Conservation (phyloP, 208 protist species). For the Leishmania turanica region DNA sequence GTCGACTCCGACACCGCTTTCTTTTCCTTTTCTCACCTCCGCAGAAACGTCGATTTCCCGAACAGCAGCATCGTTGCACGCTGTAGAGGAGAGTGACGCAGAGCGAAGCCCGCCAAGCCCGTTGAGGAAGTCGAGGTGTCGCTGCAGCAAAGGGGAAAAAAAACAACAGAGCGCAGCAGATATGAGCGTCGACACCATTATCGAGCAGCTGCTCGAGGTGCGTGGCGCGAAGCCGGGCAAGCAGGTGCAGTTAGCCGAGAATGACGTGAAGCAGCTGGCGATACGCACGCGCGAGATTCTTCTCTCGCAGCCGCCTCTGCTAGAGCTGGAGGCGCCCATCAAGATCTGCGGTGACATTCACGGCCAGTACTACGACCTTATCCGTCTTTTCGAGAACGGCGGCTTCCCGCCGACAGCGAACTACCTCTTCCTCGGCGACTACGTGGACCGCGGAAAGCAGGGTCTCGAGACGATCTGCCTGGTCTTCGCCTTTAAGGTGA, state of each 20-base stretch:
- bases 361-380: constrained; percentile 99
- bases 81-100: background rate
- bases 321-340: constrained; percentile 93
- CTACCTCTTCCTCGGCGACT: constrained; percentile 99
- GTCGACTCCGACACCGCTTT: background rate
- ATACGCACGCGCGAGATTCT: constrained; percentile 89
- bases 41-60: background rate
- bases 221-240: constrained; percentile 88
- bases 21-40: background rate
- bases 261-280: constrained; percentile 85
- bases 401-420: constrained; percentile 99
- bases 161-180: background rate
- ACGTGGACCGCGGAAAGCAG: constrained; percentile 99
- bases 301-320: constrained; percentile 79
- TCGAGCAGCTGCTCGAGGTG: constrained; percentile 93
- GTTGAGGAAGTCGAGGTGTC: background rate
- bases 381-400: constrained; percentile 99
- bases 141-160: background rate
- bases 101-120: background rate
- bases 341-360: constrained; percentile 98
- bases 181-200: constrained; percentile 90
- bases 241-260: constrained; percentile 88
- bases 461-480: constrained; percentile 98
- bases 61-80: background rate
- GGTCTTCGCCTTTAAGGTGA: constrained; percentile 99